phyloP scores from a whole-genome alignment of 2,329 filamentous ascomycete species.

The Myriosclerotinia curreyana region DNA sequence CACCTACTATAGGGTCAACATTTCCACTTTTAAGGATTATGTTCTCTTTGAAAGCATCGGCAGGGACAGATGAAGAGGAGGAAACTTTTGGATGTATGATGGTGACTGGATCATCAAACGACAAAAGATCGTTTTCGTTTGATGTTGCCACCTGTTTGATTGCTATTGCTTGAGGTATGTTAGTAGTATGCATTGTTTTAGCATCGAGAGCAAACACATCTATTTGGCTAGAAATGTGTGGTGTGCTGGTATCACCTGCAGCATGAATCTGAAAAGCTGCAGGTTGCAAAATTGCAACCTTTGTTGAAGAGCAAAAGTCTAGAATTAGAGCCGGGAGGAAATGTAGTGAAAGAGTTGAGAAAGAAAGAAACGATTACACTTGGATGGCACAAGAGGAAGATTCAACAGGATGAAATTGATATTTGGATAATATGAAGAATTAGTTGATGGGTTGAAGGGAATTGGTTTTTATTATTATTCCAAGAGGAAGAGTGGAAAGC shows the following conservation, averaged over 20 bases:
- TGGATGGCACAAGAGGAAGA: neutral
- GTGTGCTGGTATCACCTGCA: too few species aligned
- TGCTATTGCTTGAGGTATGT: neutral
- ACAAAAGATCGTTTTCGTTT: neutral
- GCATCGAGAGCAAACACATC: too few species aligned
- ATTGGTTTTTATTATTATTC: neutral
- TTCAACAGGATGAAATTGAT: neutral
- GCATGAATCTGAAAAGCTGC: neutral
- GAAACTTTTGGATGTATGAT: neutral
- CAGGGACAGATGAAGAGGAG: neutral
- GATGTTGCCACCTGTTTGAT: neutral
- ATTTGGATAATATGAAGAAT: neutral
- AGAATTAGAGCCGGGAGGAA: too few species aligned
- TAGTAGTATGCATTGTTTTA: neutral
- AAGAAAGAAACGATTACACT: neutral
- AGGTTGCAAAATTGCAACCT: neutral
- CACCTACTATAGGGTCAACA: neutral
- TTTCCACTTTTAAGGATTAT: neutral
- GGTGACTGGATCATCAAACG: constrained; percentile 3
- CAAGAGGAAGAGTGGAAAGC: too few species aligned
- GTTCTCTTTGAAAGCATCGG: neutral
- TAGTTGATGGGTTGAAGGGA: neutral
- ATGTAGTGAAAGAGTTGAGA: neutral
- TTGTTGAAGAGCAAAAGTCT: neutral
- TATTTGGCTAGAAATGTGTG: neutral